phyloP scores from a whole-genome alignment of 1,139 yeast genomes.

The Magnusiomyces paraingens region DNA sequence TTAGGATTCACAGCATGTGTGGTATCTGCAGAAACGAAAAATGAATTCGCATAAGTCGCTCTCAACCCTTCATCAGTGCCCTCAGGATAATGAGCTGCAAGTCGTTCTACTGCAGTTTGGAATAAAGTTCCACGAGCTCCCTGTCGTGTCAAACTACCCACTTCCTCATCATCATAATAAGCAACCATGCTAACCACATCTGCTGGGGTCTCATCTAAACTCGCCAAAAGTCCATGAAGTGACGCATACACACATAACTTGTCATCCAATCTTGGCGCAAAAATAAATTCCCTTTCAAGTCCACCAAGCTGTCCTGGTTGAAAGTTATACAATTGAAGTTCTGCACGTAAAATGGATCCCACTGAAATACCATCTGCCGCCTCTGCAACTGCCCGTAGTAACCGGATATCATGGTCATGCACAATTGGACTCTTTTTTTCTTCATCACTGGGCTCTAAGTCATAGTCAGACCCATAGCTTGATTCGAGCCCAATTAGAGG shows the following conservation, averaged over 20 bases:
- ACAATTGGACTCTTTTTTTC: constrained; percentile 46
- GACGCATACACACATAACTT: constrained; percentile 81
- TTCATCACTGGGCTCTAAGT: constrained; percentile 36
- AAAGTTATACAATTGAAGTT: constrained; percentile 69
- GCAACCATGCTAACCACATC: constrained; percentile 54
- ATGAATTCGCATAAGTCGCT: constrained; percentile 49
- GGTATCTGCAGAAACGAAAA: constrained; percentile 83
- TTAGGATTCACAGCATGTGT: constrained; percentile 95
- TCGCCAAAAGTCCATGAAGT: constrained; percentile 47
- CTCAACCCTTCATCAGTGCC: constrained; percentile 36
- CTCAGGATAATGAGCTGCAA: constrained; percentile 48
- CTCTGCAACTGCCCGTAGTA: constrained; percentile 59
- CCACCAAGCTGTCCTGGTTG: constrained; percentile 81
- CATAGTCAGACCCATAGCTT: constrained; percentile 11
- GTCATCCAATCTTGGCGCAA: constrained; percentile 83
- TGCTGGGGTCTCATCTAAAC: constrained; percentile 40
- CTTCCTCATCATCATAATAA: constrained; percentile 87
- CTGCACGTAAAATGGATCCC: constrained; percentile 69
- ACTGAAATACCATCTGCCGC: constrained; percentile 47
- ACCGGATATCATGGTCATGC: constrained; percentile 62
- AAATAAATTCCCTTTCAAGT: constrained; percentile 72
- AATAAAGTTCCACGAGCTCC: constrained; percentile 89
- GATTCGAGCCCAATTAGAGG: constrained; percentile 63
- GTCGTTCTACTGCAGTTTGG: constrained; percentile 65
- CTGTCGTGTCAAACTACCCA: constrained; percentile 82